These are phyloP conservation scores for Suhomyces prunicola DNA, from an alignment of 805 yeast genomes.

Conservation along the genomic window DNA sequence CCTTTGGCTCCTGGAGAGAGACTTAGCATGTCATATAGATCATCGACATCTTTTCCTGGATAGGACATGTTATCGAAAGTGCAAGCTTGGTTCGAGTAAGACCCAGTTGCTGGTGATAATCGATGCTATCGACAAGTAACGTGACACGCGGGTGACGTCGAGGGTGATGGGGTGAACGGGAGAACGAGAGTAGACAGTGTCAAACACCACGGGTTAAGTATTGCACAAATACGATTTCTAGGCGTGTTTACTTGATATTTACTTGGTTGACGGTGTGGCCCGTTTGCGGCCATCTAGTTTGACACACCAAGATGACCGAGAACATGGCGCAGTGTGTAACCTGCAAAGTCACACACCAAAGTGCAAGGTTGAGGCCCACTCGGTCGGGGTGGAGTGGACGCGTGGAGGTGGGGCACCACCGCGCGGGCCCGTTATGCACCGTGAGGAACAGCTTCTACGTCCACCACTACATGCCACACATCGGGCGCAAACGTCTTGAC, in stretches of 20 bases:
- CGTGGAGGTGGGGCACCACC: no score
- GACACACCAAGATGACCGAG: not conserved
- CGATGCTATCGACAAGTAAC: not conserved
- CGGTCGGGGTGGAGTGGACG: not conserved
- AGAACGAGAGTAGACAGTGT: no score
- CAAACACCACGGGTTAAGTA: no score
- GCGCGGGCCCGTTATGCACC: no score
- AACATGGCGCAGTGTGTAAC: constrained; percentile 2
- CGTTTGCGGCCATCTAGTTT: not conserved
- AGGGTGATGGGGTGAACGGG: no score
- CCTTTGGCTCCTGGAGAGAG: constrained; percentile 21
- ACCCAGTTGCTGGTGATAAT: not conserved
- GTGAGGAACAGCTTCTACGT: constrained; percentile 5
- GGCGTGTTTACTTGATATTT: no score
- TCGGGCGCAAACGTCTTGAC: constrained; percentile 89
- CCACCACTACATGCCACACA: constrained; percentile 68
- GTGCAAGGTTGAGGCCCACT: not conserved
- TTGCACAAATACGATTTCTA: no score
- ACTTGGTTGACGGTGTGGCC: not conserved
- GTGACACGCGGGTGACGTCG: not conserved
- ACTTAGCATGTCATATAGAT: constrained; percentile 28
- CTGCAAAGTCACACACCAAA: not conserved
- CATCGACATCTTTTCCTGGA: constrained; percentile 20
- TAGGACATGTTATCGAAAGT: not conserved
- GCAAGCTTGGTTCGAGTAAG: not conserved